Percentiles rank a stretch among this genome's conserved stretches.
Conservation (phyloP, 2,329 filamentous ascomycete species). For the Fusarium citri region DNA sequence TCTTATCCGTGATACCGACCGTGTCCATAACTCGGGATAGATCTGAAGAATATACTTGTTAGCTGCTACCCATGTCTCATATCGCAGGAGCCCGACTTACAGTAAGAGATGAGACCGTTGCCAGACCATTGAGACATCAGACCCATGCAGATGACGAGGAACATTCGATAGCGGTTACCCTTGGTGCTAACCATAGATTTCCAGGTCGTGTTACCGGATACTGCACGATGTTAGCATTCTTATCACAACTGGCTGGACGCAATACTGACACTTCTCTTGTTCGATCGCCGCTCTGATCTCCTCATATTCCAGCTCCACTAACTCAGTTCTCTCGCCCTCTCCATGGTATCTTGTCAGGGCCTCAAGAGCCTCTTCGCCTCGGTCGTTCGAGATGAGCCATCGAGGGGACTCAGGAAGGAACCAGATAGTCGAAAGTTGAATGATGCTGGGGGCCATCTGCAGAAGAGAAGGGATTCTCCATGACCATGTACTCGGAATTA, state of each 20-base stretch:
- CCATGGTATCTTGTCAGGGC: constrained; percentile 68
- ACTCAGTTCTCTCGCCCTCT: constrained; percentile 63
- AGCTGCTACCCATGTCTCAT: too few species aligned
- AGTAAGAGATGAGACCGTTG: constrained; percentile 50
- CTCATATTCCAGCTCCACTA: constrained; percentile 64
- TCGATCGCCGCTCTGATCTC: constrained; percentile 55
- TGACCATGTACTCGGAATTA: constrained; percentile 53
- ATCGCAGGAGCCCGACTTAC: too few species aligned
- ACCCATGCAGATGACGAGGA: constrained; percentile 57
- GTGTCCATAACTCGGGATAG: constrained; percentile 33
- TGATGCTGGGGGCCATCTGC: constrained; percentile 35
- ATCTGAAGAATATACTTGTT: background rate
- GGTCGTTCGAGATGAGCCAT: constrained; percentile 62
- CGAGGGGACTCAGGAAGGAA: constrained; percentile 72
- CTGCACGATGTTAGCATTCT: background rate
- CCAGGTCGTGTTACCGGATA: constrained; percentile 44
- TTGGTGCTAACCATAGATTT: constrained; percentile 47
- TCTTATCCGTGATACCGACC: constrained; percentile 41
- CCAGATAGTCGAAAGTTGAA: constrained; percentile 49
- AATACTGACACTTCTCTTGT: constrained; percentile 53
- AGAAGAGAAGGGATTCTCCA: constrained; percentile 51
- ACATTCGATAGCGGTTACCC: constrained; percentile 50
- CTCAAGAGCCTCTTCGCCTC: constrained; percentile 59
- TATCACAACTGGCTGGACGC: fast-evolving
- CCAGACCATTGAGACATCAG: constrained; percentile 57